phyloP scores from a whole-genome alignment of 2,329 filamentous ascomycete species.

The Allantophomopsis lycopodina region DNA sequence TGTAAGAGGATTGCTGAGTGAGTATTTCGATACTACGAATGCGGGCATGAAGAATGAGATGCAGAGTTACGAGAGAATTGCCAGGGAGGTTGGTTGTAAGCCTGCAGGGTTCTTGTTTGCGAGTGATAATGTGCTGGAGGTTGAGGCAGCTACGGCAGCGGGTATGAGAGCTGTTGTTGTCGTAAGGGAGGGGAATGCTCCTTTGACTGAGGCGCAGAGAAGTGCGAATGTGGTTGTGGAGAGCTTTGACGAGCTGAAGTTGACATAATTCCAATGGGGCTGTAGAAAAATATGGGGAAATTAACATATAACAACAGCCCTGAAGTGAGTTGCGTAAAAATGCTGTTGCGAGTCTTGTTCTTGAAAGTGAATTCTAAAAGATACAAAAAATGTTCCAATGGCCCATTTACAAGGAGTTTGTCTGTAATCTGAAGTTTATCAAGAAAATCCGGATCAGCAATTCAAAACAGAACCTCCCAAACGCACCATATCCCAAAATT shows the following conservation, averaged over 20 bases:
- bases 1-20: conserved; percentile 41
- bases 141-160: conserved; percentile 44
- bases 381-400: too few relatives aligned
- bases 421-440: too few relatives aligned
- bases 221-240: conserved; percentile 11
- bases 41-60: conserved; percentile 60
- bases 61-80: conserved; percentile 43
- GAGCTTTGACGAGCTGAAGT: conserved; percentile 12
- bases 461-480: too few relatives aligned
- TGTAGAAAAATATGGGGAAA: too few relatives aligned
- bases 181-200: conserved; percentile 56
- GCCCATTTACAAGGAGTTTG: too few relatives aligned
- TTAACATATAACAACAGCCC: too few relatives aligned
- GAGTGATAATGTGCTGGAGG: conserved; percentile 65
- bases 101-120: conserved; percentile 56
- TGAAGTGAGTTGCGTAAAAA: too few relatives aligned
- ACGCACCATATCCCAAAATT: too few relatives aligned
- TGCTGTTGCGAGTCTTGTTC: too few relatives aligned
- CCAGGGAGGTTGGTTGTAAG: conserved; percentile 7
- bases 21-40: conserved; percentile 71
- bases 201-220: conserved; percentile 35
- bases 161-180: conserved; percentile 52
- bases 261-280: conserved; percentile 3
- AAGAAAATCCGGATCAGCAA: too few relatives aligned
- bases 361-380: too few relatives aligned